Evolutionary conservation across 129 eudicot genomes (phyloP).

Genomic region (Helianthus annuus): DNA sequence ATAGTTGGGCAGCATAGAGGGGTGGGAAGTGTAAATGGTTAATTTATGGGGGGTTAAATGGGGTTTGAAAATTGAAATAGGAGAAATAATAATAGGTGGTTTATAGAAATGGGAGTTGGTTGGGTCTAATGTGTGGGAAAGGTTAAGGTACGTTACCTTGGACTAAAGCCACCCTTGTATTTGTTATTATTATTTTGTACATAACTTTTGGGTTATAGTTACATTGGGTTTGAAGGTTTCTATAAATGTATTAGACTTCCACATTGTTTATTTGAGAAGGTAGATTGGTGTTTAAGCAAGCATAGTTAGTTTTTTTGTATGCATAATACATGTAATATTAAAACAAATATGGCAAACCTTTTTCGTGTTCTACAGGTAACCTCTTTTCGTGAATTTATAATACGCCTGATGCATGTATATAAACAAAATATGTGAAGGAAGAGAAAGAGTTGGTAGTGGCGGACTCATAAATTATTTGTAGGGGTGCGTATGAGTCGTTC

Average conservation of each 20-base stretch:
- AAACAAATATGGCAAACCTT: too few relatives aligned
- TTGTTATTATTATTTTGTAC: conserved; percentile 18
- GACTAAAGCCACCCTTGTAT: conserved; percentile 28
- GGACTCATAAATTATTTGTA: too few relatives aligned
- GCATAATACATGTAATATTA: too few relatives aligned
- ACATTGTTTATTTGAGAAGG: too few relatives aligned
- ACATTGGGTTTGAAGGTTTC: conserved; percentile 23
- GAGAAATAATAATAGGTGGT: conserved; percentile 5
- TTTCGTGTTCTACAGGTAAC: too few relatives aligned
- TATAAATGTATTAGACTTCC: not conserved
- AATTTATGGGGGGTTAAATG: not conserved
- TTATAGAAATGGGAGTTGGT: conserved; percentile 31
- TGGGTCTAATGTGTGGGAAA: conserved; percentile 50
- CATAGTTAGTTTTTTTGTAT: too few relatives aligned
- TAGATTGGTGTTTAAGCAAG: too few relatives aligned
- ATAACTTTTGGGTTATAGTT: conserved; percentile 20
- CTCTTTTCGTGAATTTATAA: too few relatives aligned
- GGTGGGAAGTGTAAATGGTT: conserved; percentile 14
- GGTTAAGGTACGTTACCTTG: conserved; percentile 45
- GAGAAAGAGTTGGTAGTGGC: too few relatives aligned
- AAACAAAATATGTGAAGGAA: too few relatives aligned
- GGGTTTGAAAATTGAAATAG: not conserved
- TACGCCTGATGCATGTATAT: too few relatives aligned
- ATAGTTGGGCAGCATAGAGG: conserved; percentile 24
- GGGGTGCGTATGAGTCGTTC: too few relatives aligned